Base-by-base conservation (phyloP, 2,329 filamentous ascomycete species). In the Colletotrichum tofieldiae region DNA sequence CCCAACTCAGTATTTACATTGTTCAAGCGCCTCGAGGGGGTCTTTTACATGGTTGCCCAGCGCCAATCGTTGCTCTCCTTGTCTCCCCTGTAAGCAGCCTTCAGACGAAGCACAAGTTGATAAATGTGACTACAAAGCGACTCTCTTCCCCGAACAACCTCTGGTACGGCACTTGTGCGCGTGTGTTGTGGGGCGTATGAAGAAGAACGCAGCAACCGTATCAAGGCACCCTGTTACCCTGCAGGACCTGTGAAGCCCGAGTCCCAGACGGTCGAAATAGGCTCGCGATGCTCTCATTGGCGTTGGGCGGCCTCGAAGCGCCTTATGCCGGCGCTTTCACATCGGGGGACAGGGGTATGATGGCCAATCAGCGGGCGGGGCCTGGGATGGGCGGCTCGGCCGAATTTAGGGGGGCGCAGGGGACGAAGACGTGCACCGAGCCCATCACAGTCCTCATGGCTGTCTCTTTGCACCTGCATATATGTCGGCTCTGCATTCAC, bases 311-410 rank as follows among this genome's bases (percentile, higher is more conserved):
- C 54, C 73, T 75, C 66, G 73, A 75, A 75, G 74, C 74, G 74
- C 74, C 65, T n/a, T n/a, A n/a, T n/a, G n/a, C n/a, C n/a, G 62
- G 73, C 74, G 72, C 70, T 66, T 73, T 74, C 63, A 73, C 66
- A 65, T 72, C 60, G 51, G 55, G 49, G 62, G 35, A 51, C 72
- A 66, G 65, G 74, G 62, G 47, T 54, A 35, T 12, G n/a, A 4
- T 26, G 47, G 32, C 74, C 74, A 75, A 75, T 75, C 59, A 73
- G 60, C 29, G 49, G 41, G 20, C 16, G 51, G 35, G 20, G 29
- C 43, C 59, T 29, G 60, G 63, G 68, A 63, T 61, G 64, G 68
- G 73, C 72, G 72, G 68, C 68, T 68, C 60, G 23, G 58, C 49
- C 32, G 43, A 60, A 32, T 66, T 66, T 65, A 39, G 20, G 47